Conservation (phyloP, 106 monocot species). For the Dendrobium nobile region DNA sequence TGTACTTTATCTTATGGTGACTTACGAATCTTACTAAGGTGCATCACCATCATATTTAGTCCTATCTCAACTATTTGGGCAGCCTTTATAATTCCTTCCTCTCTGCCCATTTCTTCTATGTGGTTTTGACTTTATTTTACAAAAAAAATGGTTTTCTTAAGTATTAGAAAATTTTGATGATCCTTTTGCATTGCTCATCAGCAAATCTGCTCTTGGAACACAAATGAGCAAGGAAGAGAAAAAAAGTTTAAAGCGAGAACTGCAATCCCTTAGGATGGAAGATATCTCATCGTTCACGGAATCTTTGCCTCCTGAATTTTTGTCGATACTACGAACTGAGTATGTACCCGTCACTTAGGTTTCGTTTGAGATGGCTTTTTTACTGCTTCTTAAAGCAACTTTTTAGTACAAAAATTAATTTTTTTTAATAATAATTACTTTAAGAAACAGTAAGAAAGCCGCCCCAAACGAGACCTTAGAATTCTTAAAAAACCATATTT, state of each 20-base stretch:
- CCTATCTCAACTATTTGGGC: too few relatives aligned
- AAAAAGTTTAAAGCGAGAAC: constrained; percentile 49
- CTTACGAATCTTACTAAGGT: too few relatives aligned
- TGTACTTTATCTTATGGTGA: too few relatives aligned
- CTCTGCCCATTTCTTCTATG: too few relatives aligned
- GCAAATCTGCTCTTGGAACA: constrained; percentile 67
- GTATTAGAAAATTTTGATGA: not conserved
- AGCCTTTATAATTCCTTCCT: too few relatives aligned
- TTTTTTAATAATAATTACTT: too few relatives aligned
- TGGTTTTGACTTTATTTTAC: not conserved
- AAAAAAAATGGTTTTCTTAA: not conserved
- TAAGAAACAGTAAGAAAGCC: too few relatives aligned
- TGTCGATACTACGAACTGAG: constrained; percentile 79
- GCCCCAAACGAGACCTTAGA: too few relatives aligned
- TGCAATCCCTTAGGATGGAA: constrained; percentile 58
- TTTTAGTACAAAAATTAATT: too few relatives aligned
- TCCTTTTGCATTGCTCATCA: constrained; percentile 12
- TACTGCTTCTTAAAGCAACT: too few relatives aligned
- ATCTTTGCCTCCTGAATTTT: constrained; percentile 74
- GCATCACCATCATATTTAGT: too few relatives aligned
- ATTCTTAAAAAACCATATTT: not conserved
- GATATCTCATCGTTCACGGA: constrained; percentile 87
- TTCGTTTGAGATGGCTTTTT: too few relatives aligned
- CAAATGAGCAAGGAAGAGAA: constrained; percentile 86
- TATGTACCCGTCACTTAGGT: constrained; percentile 17